Evolutionary conservation across 352 stramenopile species (phyloP).

Genomic region (Globisporangium splendens): DNA sequence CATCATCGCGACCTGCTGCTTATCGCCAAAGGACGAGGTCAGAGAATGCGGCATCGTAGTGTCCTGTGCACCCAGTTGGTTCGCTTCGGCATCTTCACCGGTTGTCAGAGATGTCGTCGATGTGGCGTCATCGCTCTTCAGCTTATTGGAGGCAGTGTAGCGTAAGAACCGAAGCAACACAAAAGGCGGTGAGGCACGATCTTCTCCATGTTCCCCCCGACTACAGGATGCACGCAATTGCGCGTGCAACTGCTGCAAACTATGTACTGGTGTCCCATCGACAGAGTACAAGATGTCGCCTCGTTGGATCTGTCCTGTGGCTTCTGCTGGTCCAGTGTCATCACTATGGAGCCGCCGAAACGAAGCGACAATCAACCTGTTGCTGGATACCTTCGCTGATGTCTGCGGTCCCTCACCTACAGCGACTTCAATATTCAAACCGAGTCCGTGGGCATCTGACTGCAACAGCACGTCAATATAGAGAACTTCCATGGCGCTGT

Average conservation of each 20-base stretch:
- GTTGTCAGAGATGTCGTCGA: conserved; percentile 8
- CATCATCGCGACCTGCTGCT: conserved; percentile 27
- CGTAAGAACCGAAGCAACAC: conserved; percentile 45
- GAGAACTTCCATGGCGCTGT: conserved; percentile 2
- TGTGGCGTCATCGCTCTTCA: conserved; percentile 7
- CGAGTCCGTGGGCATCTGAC: conserved; percentile 37
- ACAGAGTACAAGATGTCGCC: conserved; percentile 43
- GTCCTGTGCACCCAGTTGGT: neutral
- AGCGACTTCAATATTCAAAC: conserved; percentile 30
- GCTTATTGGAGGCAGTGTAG: neutral
- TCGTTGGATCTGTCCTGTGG: conserved; percentile 30
- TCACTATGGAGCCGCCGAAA: conserved; percentile 35
- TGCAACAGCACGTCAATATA: conserved; percentile 51
- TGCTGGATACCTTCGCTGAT: neutral
- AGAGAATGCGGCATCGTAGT: neutral
- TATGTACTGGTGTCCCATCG: conserved; percentile 31
- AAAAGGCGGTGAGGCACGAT: conserved; percentile 16
- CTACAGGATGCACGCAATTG: conserved; percentile 1
- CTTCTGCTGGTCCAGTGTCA: conserved; percentile 51
- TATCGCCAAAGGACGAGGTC: conserved; percentile 8
- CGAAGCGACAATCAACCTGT: conserved; percentile 28
- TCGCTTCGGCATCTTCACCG: conserved; percentile 1
- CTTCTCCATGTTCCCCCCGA: neutral
- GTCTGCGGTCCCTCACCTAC: neutral
- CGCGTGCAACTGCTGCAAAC: conserved; percentile 29